These are phyloP conservation scores for Puccinia novopanici DNA, from an alignment of 1,284 basidiomycete genomes.

Conservation along the genomic window DNA sequence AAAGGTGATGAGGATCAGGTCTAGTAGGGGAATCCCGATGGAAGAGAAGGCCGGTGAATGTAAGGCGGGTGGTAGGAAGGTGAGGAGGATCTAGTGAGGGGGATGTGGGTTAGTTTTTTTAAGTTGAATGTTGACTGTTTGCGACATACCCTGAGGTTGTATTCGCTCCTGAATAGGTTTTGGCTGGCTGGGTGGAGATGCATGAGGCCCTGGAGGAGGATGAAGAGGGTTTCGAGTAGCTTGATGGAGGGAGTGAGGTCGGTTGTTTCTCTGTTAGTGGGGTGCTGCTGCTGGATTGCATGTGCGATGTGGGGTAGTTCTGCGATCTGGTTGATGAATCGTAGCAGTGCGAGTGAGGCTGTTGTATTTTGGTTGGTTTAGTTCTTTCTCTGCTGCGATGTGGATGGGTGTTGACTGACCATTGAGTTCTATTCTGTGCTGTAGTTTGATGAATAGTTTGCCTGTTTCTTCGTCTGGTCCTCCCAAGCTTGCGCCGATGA, in stretches of 20 bases:
- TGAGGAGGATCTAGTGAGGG: conserved; percentile 21
- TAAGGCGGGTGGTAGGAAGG: conserved; percentile 15
- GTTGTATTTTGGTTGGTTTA: neutral
- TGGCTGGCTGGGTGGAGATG: conserved; percentile 43
- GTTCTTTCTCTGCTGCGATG: neutral
- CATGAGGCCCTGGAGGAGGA: conserved; percentile 30
- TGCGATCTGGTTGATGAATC: conserved; percentile 14
- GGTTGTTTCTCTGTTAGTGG: neutral
- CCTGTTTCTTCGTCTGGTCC: neutral
- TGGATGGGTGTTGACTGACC: neutral
- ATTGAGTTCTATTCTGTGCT: conserved; percentile 19
- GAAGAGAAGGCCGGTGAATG: neutral
- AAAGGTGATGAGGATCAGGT: conserved; percentile 31
- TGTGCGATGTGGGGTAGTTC: neutral
- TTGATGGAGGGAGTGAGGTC: neutral
- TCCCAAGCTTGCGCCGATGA: conserved; percentile 6
- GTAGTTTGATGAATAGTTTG: conserved; percentile 14
- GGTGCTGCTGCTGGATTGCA: neutral
- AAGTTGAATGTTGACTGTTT: too few species aligned
- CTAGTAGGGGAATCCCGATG: conserved; percentile 33
- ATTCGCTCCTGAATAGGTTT: conserved; percentile 31
- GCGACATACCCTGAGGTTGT: conserved; percentile 30
- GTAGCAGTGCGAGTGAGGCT: conserved; percentile 29
- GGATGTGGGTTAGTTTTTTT: neutral
- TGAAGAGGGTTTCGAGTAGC: conserved; percentile 5